Conservation (phyloP, 1,284 basidiomycete species). For the Amylostereum chailletii region DNA sequence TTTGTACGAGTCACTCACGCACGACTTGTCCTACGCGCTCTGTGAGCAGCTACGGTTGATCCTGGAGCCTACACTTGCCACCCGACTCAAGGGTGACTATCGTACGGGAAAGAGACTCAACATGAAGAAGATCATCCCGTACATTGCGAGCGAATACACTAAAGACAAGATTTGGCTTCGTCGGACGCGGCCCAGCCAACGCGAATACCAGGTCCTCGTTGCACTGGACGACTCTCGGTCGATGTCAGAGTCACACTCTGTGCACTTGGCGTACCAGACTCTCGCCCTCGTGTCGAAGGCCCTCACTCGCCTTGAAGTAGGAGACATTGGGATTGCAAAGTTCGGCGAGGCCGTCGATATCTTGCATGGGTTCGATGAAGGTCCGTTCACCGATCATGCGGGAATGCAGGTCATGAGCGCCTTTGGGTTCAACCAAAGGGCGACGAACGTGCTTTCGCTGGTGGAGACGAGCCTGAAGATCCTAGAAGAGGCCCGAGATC, state of each 20-base stretch:
- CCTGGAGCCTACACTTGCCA: constrained; percentile 91
- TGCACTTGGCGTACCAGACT: constrained; percentile 93
- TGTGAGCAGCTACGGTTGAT: constrained; percentile 97
- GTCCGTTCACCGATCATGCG: constrained; percentile 71
- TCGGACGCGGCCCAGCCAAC: constrained; percentile 85
- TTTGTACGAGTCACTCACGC: constrained; percentile 83
- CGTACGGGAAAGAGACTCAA: constrained; percentile 97
- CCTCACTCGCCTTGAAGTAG: constrained; percentile 87
- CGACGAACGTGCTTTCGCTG: constrained; percentile 83
- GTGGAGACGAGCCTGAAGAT: constrained; percentile 79
- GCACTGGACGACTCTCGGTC: constrained; percentile 95
- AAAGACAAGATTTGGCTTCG: constrained; percentile 99
- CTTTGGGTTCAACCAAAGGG: constrained; percentile 87
- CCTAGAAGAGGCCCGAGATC: constrained; percentile 70
- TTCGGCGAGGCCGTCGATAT: constrained; percentile 89
- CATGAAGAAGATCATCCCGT: constrained; percentile 99
- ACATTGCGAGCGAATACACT: constrained; percentile 98
- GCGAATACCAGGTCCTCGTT: constrained; percentile 95
- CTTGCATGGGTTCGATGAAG: constrained; percentile 79
- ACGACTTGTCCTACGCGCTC: constrained; percentile 84
- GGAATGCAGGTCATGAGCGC: constrained; percentile 76
- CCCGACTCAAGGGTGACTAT: constrained; percentile 94
- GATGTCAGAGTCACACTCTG: constrained; percentile 91
- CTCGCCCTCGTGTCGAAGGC: constrained; percentile 90
- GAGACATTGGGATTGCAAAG: constrained; percentile 86